Evolutionary conservation across 2,329 filamentous ascomycete genomes (phyloP).

Genomic region (Zarea fungicola): DNA sequence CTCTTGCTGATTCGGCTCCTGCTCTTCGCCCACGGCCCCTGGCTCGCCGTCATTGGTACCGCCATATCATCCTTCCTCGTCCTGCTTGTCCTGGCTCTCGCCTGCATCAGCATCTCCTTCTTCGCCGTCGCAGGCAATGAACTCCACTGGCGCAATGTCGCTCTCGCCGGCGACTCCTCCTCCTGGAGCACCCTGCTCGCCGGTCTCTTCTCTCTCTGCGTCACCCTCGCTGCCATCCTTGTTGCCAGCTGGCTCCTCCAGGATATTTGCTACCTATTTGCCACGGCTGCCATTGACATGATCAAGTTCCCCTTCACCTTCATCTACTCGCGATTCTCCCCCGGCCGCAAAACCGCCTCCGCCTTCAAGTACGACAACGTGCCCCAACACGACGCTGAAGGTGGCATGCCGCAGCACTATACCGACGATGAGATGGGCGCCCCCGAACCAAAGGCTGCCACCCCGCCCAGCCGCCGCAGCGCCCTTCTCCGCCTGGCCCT

Average conservation of each 20-base stretch:
- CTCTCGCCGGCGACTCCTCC: conserved; percentile 25
- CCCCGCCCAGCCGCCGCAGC: conserved; percentile 3
- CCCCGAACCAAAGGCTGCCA: conserved; percentile 1
- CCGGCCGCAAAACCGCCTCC: not conserved
- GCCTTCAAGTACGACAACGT: conserved; percentile 18
- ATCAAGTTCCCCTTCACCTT: conserved; percentile 20
- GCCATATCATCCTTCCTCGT: not conserved
- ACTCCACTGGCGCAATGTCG: conserved; percentile 31
- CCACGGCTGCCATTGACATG: conserved; percentile 21
- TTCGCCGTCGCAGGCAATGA: conserved; percentile 27
- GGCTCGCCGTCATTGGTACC: not conserved
- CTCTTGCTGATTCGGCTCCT: conserved; percentile 10
- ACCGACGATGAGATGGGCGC: conserved; percentile 12
- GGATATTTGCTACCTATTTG: conserved; percentile 16
- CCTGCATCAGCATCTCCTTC: conserved; percentile 22
- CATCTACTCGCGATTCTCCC: conserved; percentile 8
- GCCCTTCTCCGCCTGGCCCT: not conserved
- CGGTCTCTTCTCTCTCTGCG: conserved; percentile 23
- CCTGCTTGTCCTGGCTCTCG: conserved; percentile 16
- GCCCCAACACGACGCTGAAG: conserved; percentile 22
- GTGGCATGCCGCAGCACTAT: conserved; percentile 3
- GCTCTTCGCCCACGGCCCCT: conserved; percentile 10
- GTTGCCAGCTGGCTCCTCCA: conserved; percentile 23
- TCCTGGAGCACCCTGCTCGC: conserved; percentile 26
- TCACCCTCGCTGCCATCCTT: conserved; percentile 17